Evolutionary conservation across 164 flowering plant species (phyloP), one percentile per base, ranked within the genome.

Genomic region (Nymphaea colorata): DNA sequence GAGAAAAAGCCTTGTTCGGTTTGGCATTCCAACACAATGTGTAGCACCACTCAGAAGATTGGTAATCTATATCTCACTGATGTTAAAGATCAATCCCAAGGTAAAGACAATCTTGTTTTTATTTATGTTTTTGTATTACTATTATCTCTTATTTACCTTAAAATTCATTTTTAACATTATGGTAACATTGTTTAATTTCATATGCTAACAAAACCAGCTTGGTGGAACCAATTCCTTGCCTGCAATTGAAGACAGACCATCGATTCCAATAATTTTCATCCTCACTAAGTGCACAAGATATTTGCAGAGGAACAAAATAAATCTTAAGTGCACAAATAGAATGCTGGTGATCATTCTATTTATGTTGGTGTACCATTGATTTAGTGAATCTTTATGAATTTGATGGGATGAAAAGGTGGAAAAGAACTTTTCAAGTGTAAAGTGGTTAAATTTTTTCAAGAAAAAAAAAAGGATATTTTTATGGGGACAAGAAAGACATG

Each of bases 1-100:
- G 67, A 69, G 47, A 53, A 78, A 71, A 55, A 66, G 65, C 43
- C 72, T 78, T 41, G 82, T 94, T 0, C 96, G 91, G 0, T 73
- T 77, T 76, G 99, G 98, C 11, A 80, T 92, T 62, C 84, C 84
- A 3, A 95, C 98, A 10, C 99, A 95, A 66, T 95, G 99, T 74
- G 83, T 95, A 61, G 89, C 96, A 41, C 98, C 98, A 3, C 62
- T 8, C 51, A 45, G 1, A 83, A 80, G n/a, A 65, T 76, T 6
- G 76, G 76, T 69, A 79, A 78, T 59, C 81, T 76, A 51, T 76
- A 76, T 51, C 76, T 95, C 0, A 88, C 96, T 0, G 91, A 94
- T 91, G 2, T 59, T 78, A 66, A 78, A 78, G 66, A 78, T 78
- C 43, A 78, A 78, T 69, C 72, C 79, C 2, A 78, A 78, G 80